phyloP scores from a whole-genome alignment of 257 asterid genomes.

The Lycium ferocissimum region DNA sequence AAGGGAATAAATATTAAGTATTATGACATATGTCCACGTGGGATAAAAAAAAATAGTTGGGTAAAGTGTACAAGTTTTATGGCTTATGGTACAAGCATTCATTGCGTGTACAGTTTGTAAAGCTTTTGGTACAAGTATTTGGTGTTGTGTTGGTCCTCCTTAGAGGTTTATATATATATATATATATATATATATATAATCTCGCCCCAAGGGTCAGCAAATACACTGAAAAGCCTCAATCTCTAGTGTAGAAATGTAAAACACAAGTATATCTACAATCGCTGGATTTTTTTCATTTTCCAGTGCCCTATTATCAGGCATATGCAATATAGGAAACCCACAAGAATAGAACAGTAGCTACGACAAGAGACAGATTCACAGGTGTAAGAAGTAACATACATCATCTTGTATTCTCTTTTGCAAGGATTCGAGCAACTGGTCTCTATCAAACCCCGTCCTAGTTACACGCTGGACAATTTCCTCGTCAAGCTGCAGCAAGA shows the following conservation, averaged over 20 bases:
- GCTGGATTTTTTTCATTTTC: neutral
- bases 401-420: slow-evolving; percentile 86
- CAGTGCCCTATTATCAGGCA: slow-evolving; percentile 30
- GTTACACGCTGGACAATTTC: slow-evolving; percentile 78
- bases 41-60: too few species aligned
- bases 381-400: slow-evolving; percentile 49
- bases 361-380: neutral
- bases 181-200: too few species aligned
- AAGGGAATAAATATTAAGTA: too few species aligned
- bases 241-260: slow-evolving; percentile 8
- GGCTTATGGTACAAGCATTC: too few species aligned
- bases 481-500: slow-evolving; percentile 83
- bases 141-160: too few species aligned
- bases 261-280: neutral
- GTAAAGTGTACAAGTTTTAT: too few species aligned
- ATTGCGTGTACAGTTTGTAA: too few species aligned
- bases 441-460: slow-evolving; percentile 77
- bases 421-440: slow-evolving; percentile 77
- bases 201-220: neutral
- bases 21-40: too few species aligned
- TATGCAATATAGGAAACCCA: slow-evolving; percentile 23
- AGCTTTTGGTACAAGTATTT: too few species aligned
- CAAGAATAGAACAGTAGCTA: slow-evolving; percentile 2
- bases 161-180: too few species aligned
- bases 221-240: slow-evolving; percentile 21